Evolutionary conservation across 2,329 filamentous ascomycete species (phyloP).

Genomic region (Fusarium pseudocircinatum): DNA sequence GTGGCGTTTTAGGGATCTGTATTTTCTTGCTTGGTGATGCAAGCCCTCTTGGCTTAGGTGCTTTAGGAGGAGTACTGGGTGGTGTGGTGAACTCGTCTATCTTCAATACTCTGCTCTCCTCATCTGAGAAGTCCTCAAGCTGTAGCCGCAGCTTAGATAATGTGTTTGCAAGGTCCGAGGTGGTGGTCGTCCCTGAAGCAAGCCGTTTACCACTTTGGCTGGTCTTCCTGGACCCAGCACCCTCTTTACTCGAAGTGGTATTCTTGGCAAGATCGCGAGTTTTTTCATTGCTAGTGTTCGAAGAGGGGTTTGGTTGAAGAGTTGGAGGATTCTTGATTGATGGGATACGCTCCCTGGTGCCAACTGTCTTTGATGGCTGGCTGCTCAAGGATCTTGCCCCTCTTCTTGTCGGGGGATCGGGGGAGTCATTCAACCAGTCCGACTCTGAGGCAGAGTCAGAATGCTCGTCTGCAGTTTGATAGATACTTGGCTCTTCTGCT

Average conservation of each 20-base stretch:
- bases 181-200: constrained; percentile 7
- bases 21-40: constrained; percentile 47
- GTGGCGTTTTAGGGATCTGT: constrained; percentile 62
- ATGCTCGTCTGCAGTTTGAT: constrained; percentile 38
- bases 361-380: neutral
- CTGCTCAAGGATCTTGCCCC: neutral
- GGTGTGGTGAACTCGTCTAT: constrained; percentile 33
- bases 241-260: neutral
- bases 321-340: constrained; percentile 5
- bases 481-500: constrained; percentile 39
- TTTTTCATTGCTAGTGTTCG: neutral
- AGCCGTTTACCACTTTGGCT: neutral
- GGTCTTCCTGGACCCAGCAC: neutral
- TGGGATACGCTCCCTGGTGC: neutral
- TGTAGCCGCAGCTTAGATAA: constrained; percentile 41
- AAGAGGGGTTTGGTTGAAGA: neutral
- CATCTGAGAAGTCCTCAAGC: constrained; percentile 37
- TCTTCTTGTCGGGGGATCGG: constrained; percentile 1
- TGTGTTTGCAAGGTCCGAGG: constrained; percentile 37
- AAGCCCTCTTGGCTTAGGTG: constrained; percentile 32
- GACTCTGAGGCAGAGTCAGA: constrained; percentile 32
- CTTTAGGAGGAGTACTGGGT: constrained; percentile 33
- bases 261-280: neutral
- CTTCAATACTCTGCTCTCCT: constrained; percentile 21
- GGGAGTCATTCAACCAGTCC: constrained; percentile 28